These are phyloP conservation scores for Mycena sp. DNA, from an alignment of 1,284 basidiomycete genomes.

Conservation along the genomic window DNA sequence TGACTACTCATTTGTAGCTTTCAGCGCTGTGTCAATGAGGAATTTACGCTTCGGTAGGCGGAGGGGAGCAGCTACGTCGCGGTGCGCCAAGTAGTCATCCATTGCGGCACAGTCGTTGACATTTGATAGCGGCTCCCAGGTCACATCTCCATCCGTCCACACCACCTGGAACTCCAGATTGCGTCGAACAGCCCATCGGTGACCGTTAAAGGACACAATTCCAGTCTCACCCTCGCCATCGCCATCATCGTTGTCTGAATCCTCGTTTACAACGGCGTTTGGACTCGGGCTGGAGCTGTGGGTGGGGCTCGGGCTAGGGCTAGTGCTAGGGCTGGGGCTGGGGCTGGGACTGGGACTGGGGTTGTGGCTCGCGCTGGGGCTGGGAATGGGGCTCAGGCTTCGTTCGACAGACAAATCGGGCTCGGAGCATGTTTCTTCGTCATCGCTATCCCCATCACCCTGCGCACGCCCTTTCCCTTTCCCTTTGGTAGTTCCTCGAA, in stretches of 20 bases:
- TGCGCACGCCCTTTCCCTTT: too few species aligned
- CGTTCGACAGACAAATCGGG: too few species aligned
- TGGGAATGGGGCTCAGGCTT: too few species aligned
- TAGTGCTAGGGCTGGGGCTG: too few species aligned
- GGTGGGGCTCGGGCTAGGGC: neutral
- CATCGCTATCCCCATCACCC: too few species aligned
- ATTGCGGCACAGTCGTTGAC: neutral
- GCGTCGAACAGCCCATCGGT: neutral
- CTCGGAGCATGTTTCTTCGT: too few species aligned
- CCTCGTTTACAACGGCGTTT: too few species aligned
- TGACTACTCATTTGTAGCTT: too few species aligned
- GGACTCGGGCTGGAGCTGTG: neutral
- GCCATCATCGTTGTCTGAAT: too few species aligned
- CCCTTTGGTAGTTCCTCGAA: too few species aligned
- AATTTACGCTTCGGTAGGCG: neutral
- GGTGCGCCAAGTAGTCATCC: neutral
- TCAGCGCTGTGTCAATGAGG: neutral
- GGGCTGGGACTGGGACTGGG: too few species aligned
- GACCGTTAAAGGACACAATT: neutral
- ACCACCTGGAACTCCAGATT: neutral
- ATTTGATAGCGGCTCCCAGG: constrained; percentile 3
- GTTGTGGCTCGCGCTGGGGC: neutral
- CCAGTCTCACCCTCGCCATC: too few species aligned
- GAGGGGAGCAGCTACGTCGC: neutral
- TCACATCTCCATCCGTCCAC: constrained; percentile 1